phyloP scores from a whole-genome alignment of 75 land plant species.

The Gnetum montanum region DNA sequence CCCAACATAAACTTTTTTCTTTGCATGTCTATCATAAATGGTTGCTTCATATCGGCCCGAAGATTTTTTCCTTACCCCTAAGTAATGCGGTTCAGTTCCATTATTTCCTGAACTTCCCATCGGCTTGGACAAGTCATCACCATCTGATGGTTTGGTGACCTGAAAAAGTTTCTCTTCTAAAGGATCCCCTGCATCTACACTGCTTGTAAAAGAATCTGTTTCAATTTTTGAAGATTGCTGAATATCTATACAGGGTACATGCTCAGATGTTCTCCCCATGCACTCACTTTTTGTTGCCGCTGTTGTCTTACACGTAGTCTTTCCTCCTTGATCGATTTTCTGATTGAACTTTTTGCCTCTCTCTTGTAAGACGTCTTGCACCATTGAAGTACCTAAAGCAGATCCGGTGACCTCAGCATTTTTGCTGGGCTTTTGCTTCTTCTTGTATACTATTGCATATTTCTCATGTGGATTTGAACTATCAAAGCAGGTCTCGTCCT shows the following conservation, averaged over 20 bases:
- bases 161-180: background rate
- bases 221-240: background rate
- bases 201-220: background rate
- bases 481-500: background rate
- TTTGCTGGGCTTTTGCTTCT: conserved; percentile 4
- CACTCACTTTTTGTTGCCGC: background rate
- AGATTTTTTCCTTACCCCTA: conserved; percentile 19
- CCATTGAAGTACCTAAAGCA: background rate
- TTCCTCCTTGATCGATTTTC: background rate
- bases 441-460: conserved; percentile 1
- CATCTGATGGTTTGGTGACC: conserved; percentile 1
- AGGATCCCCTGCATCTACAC: background rate
- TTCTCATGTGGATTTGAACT: background rate
- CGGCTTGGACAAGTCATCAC: conserved; percentile 1
- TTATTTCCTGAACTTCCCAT: background rate
- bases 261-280: background rate
- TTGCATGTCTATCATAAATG: conserved; percentile 14
- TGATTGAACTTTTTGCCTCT: no score
- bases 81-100: conserved; percentile 14
- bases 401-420: background rate
- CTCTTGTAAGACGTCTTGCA: no score
- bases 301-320: conserved; percentile 2
- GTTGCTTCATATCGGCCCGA: conserved; percentile 29
- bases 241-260: background rate
- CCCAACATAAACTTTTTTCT: conserved; percentile 26